Evolutionary conservation across 306 rosid genomes (phyloP), one percentile per base, ranked within the genome.

Genomic region (Pterocarpus santalinus): DNA sequence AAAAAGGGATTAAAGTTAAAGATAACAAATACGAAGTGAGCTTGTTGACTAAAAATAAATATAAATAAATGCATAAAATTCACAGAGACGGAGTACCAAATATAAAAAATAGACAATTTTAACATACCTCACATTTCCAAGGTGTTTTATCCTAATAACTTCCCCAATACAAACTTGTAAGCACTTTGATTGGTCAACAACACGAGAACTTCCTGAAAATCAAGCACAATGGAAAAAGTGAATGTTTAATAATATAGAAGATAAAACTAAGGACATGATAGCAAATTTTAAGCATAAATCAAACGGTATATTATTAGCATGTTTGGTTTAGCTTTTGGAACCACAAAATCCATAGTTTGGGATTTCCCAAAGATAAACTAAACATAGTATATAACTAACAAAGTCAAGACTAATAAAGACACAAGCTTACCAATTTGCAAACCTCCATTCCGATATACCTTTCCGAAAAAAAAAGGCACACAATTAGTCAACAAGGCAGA

Each of bases 141-240:
- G 90, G 70, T 86, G 85, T 73, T 75, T 88, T 62, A 95, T 82
- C 88, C 82, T 85, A 72, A 95, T 82, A 80, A 95, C 87, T 90
- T 91, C 91, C 82, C 90, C 92, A 78, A 93, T 83, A 85, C 97
- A 95, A 89, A 89, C 88, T 81, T 63, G 77, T 47, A 73, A 65
- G 86, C 82, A 82, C 56, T 74, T 70, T 33, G 84, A 71, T 74
- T 74, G 87, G 38, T 80, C 78, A 79, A 44, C 72, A 76, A 65
- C 86, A 73, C 36, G 76, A 17, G 89, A 86, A 83, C 85, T 89
- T 78, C 97, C 97, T 91, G 83, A 51, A 83, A 52, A 10, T 41
- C 72, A 76, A 72, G 62, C 77, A 69, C 44, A 62, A 16, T 9
- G 39, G 57, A 57, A 76, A 76, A 71, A 69, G 47, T 43, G 52